Conservation (phyloP, 139 green algal genomes). For the Chlamydomonas eustigma region DNA sequence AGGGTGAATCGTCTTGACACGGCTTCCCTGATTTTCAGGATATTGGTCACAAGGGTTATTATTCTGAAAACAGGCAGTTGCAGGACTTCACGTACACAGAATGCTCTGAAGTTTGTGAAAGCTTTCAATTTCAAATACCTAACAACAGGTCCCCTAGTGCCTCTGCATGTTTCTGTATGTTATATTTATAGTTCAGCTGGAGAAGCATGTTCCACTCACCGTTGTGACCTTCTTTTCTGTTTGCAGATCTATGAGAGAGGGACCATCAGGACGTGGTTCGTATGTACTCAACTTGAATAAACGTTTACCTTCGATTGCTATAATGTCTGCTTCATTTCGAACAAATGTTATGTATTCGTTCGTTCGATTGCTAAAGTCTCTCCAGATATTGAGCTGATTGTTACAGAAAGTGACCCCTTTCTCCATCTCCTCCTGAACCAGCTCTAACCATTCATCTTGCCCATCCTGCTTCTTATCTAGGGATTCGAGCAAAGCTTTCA, state of each 20-base stretch:
- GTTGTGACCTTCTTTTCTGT: too few relatives aligned
- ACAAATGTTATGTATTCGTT: constrained; percentile 28
- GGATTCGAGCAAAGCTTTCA: constrained; percentile 11
- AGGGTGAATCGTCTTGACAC: constrained; percentile 35
- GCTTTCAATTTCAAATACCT: too few relatives aligned
- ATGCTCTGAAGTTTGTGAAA: too few relatives aligned
- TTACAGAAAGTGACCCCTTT: constrained; percentile 27
- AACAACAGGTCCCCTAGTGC: too few relatives aligned
- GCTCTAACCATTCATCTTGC: constrained; percentile 29
- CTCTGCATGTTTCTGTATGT: neutral
- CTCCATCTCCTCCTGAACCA: constrained; percentile 23
- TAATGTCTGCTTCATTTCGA: constrained; percentile 23
- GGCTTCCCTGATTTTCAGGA: constrained; percentile 8
- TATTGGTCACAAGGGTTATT: too few relatives aligned
- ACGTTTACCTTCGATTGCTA: constrained; percentile 34
- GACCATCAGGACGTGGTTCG: too few relatives aligned
- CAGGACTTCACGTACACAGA: neutral
- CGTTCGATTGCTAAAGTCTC: constrained; percentile 7
- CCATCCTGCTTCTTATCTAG: constrained; percentile 23
- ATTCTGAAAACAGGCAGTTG: neutral
- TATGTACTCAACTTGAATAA: too few relatives aligned
- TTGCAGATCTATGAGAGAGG: too few relatives aligned
- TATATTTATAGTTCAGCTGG: neutral
- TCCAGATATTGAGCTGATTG: constrained; percentile 26
- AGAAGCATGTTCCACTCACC: too few relatives aligned